phyloP scores from a whole-genome alignment of 768 basidiomycete species.

The Gloeopeniophorella convolvens region DNA sequence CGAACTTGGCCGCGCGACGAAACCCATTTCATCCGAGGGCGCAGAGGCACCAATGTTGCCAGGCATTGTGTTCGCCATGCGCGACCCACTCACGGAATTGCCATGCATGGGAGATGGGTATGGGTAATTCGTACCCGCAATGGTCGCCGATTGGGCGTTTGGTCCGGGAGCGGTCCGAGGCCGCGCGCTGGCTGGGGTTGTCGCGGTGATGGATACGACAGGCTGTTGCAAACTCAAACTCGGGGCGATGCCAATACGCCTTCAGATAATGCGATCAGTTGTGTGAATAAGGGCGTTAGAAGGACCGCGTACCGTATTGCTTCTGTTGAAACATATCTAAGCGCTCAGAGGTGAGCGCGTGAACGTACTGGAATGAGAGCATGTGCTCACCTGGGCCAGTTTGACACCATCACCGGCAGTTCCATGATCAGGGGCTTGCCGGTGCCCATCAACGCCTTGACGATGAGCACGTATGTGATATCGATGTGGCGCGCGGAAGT shows the following conservation, averaged over 20 bases:
- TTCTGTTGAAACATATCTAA: conserved; percentile 63
- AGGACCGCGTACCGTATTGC: conserved; percentile 42
- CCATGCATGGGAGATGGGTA: neutral
- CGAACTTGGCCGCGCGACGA: conserved; percentile 12
- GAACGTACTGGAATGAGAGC: neutral
- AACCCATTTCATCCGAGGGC: conserved; percentile 15
- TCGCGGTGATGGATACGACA: conserved; percentile 1
- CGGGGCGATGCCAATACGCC: conserved; percentile 45
- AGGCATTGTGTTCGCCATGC: conserved; percentile 3
- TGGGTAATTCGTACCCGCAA: neutral
- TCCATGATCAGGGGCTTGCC: conserved; percentile 62
- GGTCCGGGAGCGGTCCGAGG: neutral
- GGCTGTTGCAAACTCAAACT: conserved; percentile 29
- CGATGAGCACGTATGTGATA: conserved; percentile 69
- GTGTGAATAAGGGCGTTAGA: neutral
- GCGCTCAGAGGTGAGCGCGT: conserved; percentile 9
- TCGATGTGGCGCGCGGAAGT: conserved; percentile 82
- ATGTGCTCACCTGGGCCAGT: conserved; percentile 69
- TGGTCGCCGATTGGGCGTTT: conserved; percentile 2
- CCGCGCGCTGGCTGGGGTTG: conserved; percentile 6
- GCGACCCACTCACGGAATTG: conserved; percentile 8
- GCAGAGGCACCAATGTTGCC: neutral
- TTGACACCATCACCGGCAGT: conserved; percentile 74
- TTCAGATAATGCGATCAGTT: conserved; percentile 19
- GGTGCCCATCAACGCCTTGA: conserved; percentile 72